Conservation (phyloP, 1,139 yeast species). For the Pichiaceae sp. region DNA sequence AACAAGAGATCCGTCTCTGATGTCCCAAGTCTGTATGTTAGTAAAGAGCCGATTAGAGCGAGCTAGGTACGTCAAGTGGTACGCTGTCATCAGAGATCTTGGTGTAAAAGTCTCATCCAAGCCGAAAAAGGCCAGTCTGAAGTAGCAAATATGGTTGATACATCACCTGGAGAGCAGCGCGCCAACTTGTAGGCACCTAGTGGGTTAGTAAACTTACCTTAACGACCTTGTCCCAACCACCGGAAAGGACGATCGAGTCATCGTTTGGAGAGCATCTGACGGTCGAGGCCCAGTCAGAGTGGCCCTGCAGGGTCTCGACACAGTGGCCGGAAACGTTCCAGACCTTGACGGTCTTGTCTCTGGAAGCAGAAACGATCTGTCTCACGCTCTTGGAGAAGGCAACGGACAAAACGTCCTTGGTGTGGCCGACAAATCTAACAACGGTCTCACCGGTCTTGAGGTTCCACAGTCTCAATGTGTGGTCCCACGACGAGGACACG, state of each 20-base stretch:
- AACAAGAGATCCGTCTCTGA: conserved; percentile 61
- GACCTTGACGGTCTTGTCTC: conserved; percentile 98
- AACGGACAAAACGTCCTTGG: conserved; percentile 93
- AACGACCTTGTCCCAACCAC: conserved; percentile 98
- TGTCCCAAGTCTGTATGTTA: conserved; percentile 77
- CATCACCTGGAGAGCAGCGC: conserved; percentile 42
- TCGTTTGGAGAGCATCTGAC: conserved; percentile 88
- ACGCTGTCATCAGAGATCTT: conserved; percentile 80
- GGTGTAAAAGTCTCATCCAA: conserved; percentile 98
- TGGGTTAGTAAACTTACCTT: conserved; percentile 66
- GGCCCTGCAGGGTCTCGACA: conserved; percentile 90
- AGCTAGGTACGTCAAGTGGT: not conserved
- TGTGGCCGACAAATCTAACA: conserved; percentile 97
- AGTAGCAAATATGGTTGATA: conserved; percentile 89
- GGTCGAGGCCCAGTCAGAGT: conserved; percentile 98
- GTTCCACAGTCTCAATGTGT: conserved; percentile 98
- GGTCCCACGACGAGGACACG: conserved; percentile 99
- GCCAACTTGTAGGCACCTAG: conserved; percentile 4
- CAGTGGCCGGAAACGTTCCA: conserved; percentile 99
- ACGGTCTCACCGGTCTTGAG: conserved; percentile 90
- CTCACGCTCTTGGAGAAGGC: conserved; percentile 96
- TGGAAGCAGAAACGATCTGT: conserved; percentile 97
- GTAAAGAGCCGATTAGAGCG: conserved; percentile 1
- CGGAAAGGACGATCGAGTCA: conserved; percentile 75
- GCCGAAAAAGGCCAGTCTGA: conserved; percentile 74